Base-by-base conservation (phyloP, 2,329 filamentous ascomycete genomes). In the Rosellinia necatrix region DNA sequence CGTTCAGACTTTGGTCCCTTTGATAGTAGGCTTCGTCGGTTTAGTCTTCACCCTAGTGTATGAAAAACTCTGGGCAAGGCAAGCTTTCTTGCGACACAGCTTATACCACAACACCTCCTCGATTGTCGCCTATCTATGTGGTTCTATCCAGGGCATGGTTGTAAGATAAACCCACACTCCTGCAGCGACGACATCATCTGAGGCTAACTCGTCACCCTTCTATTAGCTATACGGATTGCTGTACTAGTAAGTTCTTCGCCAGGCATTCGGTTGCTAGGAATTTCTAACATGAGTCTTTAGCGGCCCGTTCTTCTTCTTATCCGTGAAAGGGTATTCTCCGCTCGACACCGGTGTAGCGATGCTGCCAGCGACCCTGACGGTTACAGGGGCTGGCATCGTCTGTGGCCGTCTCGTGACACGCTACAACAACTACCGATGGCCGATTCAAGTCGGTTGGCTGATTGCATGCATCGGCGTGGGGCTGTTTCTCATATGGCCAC, bases 381-480 rank as follows among this genome's bases (percentile, higher is more conserved):
- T 74, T 0, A 65, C 73, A 3, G 64, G 68, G 0, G 65, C 66
- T 1, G 71, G 69, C 27, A 73, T 74, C 50, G 52, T 74, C 27
- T 59, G 46, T 15, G 64, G 64, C 13, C 62, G 61, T 43, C 53
- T 66, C 6, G 60, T 64, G 15, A 61, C 61, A 15, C 59, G 59
- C 7, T 63, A 53, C 44, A 63, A 63, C 37, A 59, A 63, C 37
- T 63, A 58, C 61, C 71, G 74, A 25, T 74, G 71, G 71, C 65
- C 73, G 12, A 71, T 75, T 53, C 72, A 71, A 64, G 54, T 66
- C 37, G 74, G 74, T 15, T 76, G 74, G 72, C 61, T 67, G 37
- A 5, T 66, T 5, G 56, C 53, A 1, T 57, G 55, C 15, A 46
- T 63, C 10, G 61, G 57, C 0, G 24, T 56, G 1, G 63, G 38